Percentiles rank a stretch among this genome's conserved stretches.
Conservation (phyloP, 176 grass and related monocot genomes). For the Musa itinerans region DNA sequence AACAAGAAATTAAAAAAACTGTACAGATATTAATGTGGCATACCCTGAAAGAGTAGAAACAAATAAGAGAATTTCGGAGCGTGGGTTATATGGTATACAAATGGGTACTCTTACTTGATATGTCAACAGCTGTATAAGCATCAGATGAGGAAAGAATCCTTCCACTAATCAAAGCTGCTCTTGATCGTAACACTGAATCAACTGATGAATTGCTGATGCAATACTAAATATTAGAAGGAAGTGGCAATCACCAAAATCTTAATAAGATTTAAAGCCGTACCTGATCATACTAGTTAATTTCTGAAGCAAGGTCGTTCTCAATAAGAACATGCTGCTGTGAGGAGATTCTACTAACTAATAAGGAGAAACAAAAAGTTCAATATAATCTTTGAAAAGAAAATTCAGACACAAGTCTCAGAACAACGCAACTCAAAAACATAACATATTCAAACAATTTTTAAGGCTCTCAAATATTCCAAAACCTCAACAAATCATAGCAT, state of each 20-base stretch:
- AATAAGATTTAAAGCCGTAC: constrained; percentile 13
- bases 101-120: constrained; percentile 46
- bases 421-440: too few relatives aligned
- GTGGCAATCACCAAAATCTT: not conserved
- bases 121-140: constrained; percentile 36
- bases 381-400: not conserved
- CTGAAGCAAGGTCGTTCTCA: constrained; percentile 69
- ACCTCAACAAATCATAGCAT: not conserved
- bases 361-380: constrained; percentile 18
- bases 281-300: constrained; percentile 72
- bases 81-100: not conserved
- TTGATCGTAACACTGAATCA: constrained; percentile 69
- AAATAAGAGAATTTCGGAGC: not conserved
- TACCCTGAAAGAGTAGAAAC: not conserved
- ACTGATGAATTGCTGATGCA: constrained; percentile 52
- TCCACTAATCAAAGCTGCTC: constrained; percentile 71
- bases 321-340: constrained; percentile 54
- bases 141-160: constrained; percentile 77
- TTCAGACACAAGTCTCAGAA: too few relatives aligned
- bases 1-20: not conserved
- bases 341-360: constrained; percentile 78
- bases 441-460: too few relatives aligned
- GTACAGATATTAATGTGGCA: not conserved
- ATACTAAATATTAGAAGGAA: constrained; percentile 6
- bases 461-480: too few relatives aligned